Base-by-base conservation (phyloP, 1,284 basidiomycete species). In the Hemileia vastatrix region DNA sequence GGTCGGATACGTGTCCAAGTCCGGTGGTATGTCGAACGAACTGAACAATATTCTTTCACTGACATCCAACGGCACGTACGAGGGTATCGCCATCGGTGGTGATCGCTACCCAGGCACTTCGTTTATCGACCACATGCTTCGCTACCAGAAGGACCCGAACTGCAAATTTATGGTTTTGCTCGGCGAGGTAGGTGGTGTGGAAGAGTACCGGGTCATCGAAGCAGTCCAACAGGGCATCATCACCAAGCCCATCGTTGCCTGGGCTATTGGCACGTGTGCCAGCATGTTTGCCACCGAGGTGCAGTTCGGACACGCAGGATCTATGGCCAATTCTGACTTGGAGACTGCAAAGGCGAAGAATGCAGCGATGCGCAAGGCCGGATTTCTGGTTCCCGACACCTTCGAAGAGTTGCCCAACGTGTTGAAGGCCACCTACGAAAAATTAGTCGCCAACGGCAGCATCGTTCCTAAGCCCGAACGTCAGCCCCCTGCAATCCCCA, bases 211-310 rank as follows among this genome's bases (percentile, higher is more conserved):
- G 68, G 92, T 97, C 72, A 96, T 97, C 77, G 90, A 97, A 52
- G 94, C 93, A 56, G 94, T 97, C 78, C 92, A 93, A 83, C 80
- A 82, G 58, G 92, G 93, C 63, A 81, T 81, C 72, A 96, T 98
- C 83, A 94, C 84, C 79, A 98, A 98, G 82, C 94, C 94, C 64
- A 94, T 97, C 76, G 89, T 98, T 68, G 94, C 94, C 24, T 98
- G 94, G 94, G 91, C 94, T 53, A 98, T 98, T 72, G 94, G 94
- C 69, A 98, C 94, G 44, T 98, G 94, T 78, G 94, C 94, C 76
- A 96, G 96, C 85, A 97, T 97, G 94, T 98, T 97, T 81, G 83
- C 90, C 59, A 97, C 94, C 62, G 93, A 97, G 79, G 94, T 97
- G 49, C 94, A 97, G 79, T 97, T 97, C 79, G 94, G 94, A 50